phyloP scores from a whole-genome alignment of 306 rosid species.

The Begonia fuchsioides region DNA sequence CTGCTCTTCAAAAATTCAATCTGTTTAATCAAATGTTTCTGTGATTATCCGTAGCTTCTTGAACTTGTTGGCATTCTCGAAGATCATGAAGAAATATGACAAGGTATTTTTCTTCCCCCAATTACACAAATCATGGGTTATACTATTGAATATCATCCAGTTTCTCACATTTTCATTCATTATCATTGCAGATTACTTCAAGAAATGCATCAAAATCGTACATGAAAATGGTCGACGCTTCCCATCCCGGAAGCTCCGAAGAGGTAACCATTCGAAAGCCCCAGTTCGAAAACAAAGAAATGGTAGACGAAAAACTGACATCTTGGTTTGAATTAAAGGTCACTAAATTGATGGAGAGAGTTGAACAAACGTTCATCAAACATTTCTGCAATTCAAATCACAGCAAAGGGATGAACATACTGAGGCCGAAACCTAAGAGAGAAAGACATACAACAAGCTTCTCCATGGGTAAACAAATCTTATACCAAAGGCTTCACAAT shows the following conservation, averaged over 20 bases:
- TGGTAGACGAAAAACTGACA: neutral
- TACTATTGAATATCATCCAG: neutral
- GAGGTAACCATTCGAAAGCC: constrained; percentile 24
- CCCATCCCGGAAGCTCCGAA: constrained; percentile 50
- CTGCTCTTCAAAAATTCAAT: neutral
- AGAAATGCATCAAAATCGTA: neutral
- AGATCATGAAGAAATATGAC: constrained; percentile 82
- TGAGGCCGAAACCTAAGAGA: constrained; percentile 44
- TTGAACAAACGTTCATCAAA: constrained; percentile 35
- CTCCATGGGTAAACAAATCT: constrained; percentile 26
- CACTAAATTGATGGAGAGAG: constrained; percentile 34
- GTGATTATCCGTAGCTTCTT: constrained; percentile 34
- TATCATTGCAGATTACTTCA: neutral
- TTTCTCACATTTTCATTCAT: neutral
- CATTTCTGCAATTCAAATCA: constrained; percentile 60
- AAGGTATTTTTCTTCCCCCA: constrained; percentile 26
- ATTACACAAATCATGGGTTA: neutral
- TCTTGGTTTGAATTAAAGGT: constrained; percentile 9
- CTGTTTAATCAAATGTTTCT: constrained; percentile 6
- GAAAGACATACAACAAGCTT: constrained; percentile 52
- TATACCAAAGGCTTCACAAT: no score
- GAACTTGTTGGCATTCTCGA: constrained; percentile 50
- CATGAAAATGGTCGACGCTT: constrained; percentile 38
- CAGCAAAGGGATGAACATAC: constrained; percentile 38
- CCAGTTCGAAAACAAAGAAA: neutral